Evolutionary conservation across 169 alveolate genomes (phyloP).

Genomic region (Babesia gibsoni): DNA sequence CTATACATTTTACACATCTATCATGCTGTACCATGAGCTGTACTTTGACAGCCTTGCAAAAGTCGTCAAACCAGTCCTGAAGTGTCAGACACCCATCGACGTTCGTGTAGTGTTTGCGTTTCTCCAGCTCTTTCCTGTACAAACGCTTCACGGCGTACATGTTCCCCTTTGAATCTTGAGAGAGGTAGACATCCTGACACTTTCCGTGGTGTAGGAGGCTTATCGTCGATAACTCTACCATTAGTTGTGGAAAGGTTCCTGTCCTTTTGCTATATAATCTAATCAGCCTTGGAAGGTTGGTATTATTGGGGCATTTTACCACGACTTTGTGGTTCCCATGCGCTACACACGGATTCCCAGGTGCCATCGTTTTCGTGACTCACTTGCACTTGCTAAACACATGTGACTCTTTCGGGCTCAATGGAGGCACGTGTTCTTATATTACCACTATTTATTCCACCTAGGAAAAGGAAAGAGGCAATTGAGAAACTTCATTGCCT

Average conservation of each 20-base stretch:
- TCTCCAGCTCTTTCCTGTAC: constrained; percentile 27
- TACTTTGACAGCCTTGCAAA: constrained; percentile 19
- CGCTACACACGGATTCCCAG: not conserved
- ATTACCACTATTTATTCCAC: not conserved
- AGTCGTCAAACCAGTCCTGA: constrained; percentile 26
- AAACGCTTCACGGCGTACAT: constrained; percentile 22
- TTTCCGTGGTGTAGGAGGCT: constrained; percentile 51
- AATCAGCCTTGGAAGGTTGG: no score
- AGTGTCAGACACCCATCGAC: constrained; percentile 7
- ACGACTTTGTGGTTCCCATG: no score
- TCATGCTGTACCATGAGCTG: constrained; percentile 30
- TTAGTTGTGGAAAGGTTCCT: not conserved
- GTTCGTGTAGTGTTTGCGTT: constrained; percentile 20
- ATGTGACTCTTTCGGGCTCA: not conserved
- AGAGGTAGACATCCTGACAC: constrained; percentile 39
- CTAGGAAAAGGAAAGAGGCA: not conserved
- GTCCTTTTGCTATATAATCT: no score
- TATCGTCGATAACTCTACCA: constrained; percentile 17
- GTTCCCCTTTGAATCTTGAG: constrained; percentile 35
- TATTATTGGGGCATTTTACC: no score
- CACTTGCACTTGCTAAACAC: not conserved
- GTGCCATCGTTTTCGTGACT: not conserved
- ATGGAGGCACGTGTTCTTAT: not conserved
- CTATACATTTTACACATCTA: constrained; percentile 13
- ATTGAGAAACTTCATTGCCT: no score